Percentiles rank a stretch among this genome's conserved stretches.
These are phyloP conservation scores for Fusarium torulosum DNA, from an alignment of 2,329 filamentous ascomycete species.

Conservation along the genomic window DNA sequence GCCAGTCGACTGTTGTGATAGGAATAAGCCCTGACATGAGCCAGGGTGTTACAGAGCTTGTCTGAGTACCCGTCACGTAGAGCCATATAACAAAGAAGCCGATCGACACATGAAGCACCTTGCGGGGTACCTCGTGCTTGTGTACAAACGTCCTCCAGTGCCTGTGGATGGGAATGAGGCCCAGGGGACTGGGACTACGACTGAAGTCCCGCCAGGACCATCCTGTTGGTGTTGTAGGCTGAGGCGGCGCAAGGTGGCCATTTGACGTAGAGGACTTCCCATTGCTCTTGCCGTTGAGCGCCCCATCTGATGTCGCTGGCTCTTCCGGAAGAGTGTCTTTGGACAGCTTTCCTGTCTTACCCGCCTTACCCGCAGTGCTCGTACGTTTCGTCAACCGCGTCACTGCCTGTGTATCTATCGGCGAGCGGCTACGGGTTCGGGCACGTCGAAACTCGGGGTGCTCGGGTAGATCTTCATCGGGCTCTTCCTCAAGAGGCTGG, in stretches of 20 bases:
- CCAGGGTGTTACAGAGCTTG: conserved; percentile 82
- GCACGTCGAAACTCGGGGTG: conserved; percentile 69
- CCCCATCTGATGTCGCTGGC: conserved; percentile 50
- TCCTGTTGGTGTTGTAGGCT: conserved; percentile 67
- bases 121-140: conserved; percentile 96
- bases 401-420: conserved; percentile 66
- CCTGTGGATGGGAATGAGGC: conserved; percentile 93
- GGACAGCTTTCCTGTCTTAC: conserved; percentile 48
- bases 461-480: conserved; percentile 63
- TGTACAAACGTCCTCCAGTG: conserved; percentile 94
- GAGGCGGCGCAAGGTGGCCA: conserved; percentile 78
- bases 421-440: conserved; percentile 78
- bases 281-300: conserved; percentile 52
- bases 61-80: conserved; percentile 83
- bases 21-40: conserved; percentile 85
- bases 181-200: conserved; percentile 90
- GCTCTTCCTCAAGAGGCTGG: conserved; percentile 70
- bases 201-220: conserved; percentile 91
- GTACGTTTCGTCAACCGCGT: conserved; percentile 66
- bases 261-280: conserved; percentile 58
- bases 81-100: conserved; percentile 92
- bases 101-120: conserved; percentile 93
- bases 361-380: conserved; percentile 50
- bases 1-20: conserved; percentile 82
- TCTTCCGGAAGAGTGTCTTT: conserved; percentile 40